These are phyloP conservation scores for Dioszegia hungarica DNA, from an alignment of 768 basidiomycete genomes.

Conservation along the genomic window DNA sequence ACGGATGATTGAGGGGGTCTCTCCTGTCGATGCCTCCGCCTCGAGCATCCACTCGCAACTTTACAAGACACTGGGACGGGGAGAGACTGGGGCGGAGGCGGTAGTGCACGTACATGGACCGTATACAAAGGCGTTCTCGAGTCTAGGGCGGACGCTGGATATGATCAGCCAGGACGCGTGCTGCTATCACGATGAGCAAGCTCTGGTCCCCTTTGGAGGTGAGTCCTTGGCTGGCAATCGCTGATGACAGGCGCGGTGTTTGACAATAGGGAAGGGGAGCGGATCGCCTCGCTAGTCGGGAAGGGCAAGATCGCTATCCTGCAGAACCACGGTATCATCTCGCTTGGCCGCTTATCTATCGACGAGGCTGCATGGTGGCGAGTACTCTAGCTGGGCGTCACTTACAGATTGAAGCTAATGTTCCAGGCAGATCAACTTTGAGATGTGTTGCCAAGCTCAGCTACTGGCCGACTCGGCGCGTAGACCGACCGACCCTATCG, in stretches of 20 bases:
- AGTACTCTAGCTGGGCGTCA: no score
- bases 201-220: constrained; percentile 32
- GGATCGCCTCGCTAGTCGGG: constrained; percentile 18
- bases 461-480: constrained; percentile 26
- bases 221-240: not conserved
- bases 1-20: constrained; percentile 20
- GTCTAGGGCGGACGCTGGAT: constrained; percentile 21
- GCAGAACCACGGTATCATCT: constrained; percentile 27
- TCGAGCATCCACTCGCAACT: constrained; percentile 32
- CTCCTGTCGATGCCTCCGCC: constrained; percentile 26
- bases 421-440: constrained; percentile 23
- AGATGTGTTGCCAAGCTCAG: constrained; percentile 33
- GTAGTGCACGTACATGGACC: constrained; percentile 36
- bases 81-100: constrained; percentile 21
- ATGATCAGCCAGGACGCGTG: constrained; percentile 35
- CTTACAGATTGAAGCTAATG: not conserved
- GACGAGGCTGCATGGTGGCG: constrained; percentile 36
- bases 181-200: constrained; percentile 22
- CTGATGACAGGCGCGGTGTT: constrained; percentile 20
- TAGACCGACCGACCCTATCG: constrained; percentile 10
- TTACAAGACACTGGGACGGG: constrained; percentile 21
- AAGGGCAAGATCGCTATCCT: constrained; percentile 24
- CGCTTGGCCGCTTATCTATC: constrained; percentile 23
- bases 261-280: constrained; percentile 22
- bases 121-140: constrained; percentile 30